A percentile compares a stretch with the other conserved stretches of the same genome.
phyloP scores from a whole-genome alignment of 768 basidiomycete species.

The Cytidiella melzeri region DNA sequence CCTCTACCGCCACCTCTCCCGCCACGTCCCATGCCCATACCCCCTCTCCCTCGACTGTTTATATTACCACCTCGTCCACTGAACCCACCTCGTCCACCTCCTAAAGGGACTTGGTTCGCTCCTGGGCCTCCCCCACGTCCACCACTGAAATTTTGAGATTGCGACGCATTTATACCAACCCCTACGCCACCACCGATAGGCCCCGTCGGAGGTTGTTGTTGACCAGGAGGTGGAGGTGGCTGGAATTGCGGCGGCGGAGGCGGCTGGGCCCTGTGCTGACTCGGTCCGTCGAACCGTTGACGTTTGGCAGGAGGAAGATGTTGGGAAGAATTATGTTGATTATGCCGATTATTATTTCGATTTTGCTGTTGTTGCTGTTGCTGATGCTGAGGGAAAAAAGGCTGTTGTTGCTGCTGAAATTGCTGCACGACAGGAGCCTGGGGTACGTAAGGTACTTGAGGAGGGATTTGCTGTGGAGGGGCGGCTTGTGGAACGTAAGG shows the following conservation, averaged over 20 bases:
- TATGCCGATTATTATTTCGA: slow-evolving; percentile 25
- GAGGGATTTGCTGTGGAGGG: slow-evolving; percentile 39
- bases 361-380: slow-evolving; percentile 22
- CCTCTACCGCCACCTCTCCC: slow-evolving; percentile 31
- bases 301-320: slow-evolving; percentile 90
- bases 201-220: slow-evolving; percentile 32
- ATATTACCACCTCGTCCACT: slow-evolving; percentile 36
- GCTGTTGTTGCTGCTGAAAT: slow-evolving; percentile 30
- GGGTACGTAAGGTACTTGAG: slow-evolving; percentile 37
- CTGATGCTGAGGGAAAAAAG: slow-evolving; percentile 22
- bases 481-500: slow-evolving; percentile 62
- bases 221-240: slow-evolving; percentile 44
- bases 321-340: slow-evolving; percentile 58
- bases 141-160: slow-evolving; percentile 24
- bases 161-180: slow-evolving; percentile 12
- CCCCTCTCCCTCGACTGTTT: neutral
- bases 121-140: slow-evolving; percentile 40
- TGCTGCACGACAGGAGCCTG: slow-evolving; percentile 37
- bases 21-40: slow-evolving; percentile 22
- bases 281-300: slow-evolving; percentile 81
- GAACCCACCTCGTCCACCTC: slow-evolving; percentile 45
- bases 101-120: slow-evolving; percentile 22
- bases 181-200: slow-evolving; percentile 31
- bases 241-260: slow-evolving; percentile 66
- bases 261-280: slow-evolving; percentile 44